A percentile compares a stretch with the other conserved stretches of the same genome.
Evolutionary conservation across 768 basidiomycete genomes (phyloP).

Genomic region (Pisolithus orientalis): DNA sequence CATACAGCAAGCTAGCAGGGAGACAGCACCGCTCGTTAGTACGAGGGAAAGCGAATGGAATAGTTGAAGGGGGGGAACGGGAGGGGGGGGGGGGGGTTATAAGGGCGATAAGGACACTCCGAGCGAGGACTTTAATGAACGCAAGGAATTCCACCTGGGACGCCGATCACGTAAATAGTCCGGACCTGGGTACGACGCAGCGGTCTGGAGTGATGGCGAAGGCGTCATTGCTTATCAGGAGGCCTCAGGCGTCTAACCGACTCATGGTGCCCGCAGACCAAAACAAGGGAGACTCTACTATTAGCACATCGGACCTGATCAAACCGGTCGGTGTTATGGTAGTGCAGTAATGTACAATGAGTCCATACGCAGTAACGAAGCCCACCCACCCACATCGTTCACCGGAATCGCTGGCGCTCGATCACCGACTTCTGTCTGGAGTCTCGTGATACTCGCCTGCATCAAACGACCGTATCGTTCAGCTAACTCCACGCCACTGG

Average conservation of each 20-base stretch:
- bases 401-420: conserved; percentile 63
- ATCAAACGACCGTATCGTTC: neutral
- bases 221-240: neutral
- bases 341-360: no score
- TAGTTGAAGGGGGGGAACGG: neutral
- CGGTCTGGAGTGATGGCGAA: neutral
- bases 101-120: neutral
- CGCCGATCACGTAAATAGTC: neutral
- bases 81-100: conserved; percentile 5
- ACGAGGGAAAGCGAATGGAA: neutral
- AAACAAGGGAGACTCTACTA: no score
- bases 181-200: neutral
- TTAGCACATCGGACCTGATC: no score
- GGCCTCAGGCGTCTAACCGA: neutral
- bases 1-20: conserved; percentile 8
- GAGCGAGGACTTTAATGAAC: neutral
- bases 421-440: conserved; percentile 73
- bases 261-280: neutral
- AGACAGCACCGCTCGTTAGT: no score
- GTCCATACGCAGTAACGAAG: no score
- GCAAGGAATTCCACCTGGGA: neutral
- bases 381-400: conserved; percentile 3
- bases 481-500: neutral
- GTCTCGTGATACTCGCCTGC: conserved; percentile 76
- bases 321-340: no score